phyloP scores from a whole-genome alignment of 192 early-diverging fungal species.

The Chytriomyces hyalinus region DNA sequence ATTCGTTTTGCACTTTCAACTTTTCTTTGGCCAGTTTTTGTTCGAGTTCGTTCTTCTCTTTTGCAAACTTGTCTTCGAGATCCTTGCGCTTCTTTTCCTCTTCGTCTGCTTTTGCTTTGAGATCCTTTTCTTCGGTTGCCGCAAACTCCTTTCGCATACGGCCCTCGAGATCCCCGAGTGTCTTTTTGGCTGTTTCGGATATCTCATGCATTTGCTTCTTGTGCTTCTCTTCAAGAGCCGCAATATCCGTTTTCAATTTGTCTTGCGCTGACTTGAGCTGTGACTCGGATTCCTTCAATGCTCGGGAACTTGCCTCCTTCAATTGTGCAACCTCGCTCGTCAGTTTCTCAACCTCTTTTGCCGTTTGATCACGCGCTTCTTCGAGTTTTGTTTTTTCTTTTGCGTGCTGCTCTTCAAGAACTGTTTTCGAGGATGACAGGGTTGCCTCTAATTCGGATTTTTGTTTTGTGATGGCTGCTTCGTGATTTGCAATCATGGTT shows the following conservation, averaged over 20 bases:
- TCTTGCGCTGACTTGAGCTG: conserved; percentile 53
- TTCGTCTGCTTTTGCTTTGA: conserved; percentile 17
- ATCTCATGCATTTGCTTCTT: conserved; percentile 50
- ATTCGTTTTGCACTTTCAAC: conserved; percentile 41
- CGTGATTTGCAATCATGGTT: neutral
- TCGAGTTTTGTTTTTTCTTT: conserved; percentile 30
- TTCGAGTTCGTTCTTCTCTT: conserved; percentile 50
- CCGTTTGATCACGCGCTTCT: conserved; percentile 2
- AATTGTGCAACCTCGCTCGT: conserved; percentile 23
- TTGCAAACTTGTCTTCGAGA: conserved; percentile 44
- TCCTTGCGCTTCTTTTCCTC: conserved; percentile 42
- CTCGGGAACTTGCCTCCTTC: conserved; percentile 10
- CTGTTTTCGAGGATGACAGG: neutral
- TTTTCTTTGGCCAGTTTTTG: conserved; percentile 51
- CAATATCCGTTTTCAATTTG: conserved; percentile 52
- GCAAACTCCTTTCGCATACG: conserved; percentile 13
- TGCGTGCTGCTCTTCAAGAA: conserved; percentile 13
- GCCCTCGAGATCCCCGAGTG: conserved; percentile 7
- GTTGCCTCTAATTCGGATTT: conserved; percentile 6
- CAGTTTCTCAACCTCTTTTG: conserved; percentile 26
- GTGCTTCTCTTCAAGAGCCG: conserved; percentile 55
- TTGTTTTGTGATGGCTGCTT: conserved; percentile 3
- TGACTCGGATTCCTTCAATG: conserved; percentile 62
- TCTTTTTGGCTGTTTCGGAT: conserved; percentile 3
- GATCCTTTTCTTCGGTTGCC: conserved; percentile 8